Evolutionary conservation across 257 asterid species (phyloP).

Genomic region (Echium plantagineum): DNA sequence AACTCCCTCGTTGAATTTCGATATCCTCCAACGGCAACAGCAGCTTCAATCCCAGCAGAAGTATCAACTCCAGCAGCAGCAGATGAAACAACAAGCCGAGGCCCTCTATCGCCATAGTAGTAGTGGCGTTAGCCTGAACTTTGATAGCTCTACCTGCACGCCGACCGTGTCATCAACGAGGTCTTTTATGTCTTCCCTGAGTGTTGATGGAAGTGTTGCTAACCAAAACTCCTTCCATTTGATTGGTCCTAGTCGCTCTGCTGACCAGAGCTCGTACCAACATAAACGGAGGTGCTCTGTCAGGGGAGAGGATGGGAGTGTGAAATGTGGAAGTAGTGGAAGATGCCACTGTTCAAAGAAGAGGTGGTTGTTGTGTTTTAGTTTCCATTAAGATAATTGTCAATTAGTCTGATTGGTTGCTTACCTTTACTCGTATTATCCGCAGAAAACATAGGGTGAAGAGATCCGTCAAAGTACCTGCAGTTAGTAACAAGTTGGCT

Average conservation of each 20-base stretch:
- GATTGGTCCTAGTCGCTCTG: slow-evolving; percentile 65
- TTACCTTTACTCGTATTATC: background rate
- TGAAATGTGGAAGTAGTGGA: slow-evolving; percentile 76
- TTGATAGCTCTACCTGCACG: slow-evolving; percentile 68
- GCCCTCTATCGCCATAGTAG: slow-evolving; percentile 43
- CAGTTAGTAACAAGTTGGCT: slow-evolving; percentile 62
- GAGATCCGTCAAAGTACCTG: slow-evolving; percentile 61
- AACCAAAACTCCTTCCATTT: slow-evolving; percentile 52
- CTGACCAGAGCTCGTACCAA: slow-evolving; percentile 59
- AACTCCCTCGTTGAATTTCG: slow-evolving; percentile 24
- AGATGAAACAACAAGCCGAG: slow-evolving; percentile 51
- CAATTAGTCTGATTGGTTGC: background rate
- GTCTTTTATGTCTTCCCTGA: slow-evolving; percentile 77
- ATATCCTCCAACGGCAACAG: slow-evolving; percentile 34
- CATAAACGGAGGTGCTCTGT: slow-evolving; percentile 70
- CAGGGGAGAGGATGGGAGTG: slow-evolving; percentile 79
- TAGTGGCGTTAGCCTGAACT: slow-evolving; percentile 72
- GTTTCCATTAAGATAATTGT: background rate
- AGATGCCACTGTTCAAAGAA: slow-evolving; percentile 90
- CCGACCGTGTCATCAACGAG: slow-evolving; percentile 80
- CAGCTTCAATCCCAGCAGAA: slow-evolving; percentile 38
- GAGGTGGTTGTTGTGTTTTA: slow-evolving; percentile 32
- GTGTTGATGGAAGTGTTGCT: slow-evolving; percentile 77
- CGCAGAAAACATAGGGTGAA: slow-evolving; percentile 61
- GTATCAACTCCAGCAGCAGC: slow-evolving; percentile 50